Evolutionary conservation across 306 rosid species (phyloP), one percentile per base, ranked within the genome.

Genomic region (Prunus fruticosa): DNA sequence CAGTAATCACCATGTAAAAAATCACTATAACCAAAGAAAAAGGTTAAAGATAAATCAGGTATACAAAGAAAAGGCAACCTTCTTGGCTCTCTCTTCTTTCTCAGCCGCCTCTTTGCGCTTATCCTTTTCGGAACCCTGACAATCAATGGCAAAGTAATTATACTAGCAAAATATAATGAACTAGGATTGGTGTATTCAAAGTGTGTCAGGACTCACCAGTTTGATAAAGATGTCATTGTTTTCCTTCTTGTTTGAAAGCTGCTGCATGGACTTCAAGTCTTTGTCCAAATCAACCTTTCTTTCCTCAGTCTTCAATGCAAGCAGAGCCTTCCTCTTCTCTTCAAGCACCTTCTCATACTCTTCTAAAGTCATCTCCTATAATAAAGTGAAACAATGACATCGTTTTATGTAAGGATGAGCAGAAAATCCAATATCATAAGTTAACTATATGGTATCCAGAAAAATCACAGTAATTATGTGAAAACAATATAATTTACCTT

Each of bases 311-410:
- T 86, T 96, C 27, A 83, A 80, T 5, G 95, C 80, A 71, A 74
- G 83, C 75, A 96, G 71, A 62, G 87, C 88, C 85, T 91, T 96
- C 76, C 98, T 91, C 86, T 84, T 96, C 87, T 91, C 99, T 84
- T 96, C 99, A 56, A 79, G 84, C 22, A 96, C 73, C 87, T 96
- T 96, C 86, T 96, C 84, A 28, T 92, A 96, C 77, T 96, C 98
- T 81, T 88, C 97, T 71, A 96, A 75, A 64, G 99, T 96, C 99
- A 96, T 92, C 78, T 96, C 99, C 99, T 96, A 74, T 67, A 20
- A 64, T 19, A 65, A 18, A 14, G 53, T 12, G 22, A 11, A 20
- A 38, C 52, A 46, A 19, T 13, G 12, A 50, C 9, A 38, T 12
- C 16, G 45, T 46, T 28, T 67, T 2, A 32, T 16, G 7, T 6